Conservation (phyloP, 202 grass and related monocot species). For the Carex arenaria region DNA sequence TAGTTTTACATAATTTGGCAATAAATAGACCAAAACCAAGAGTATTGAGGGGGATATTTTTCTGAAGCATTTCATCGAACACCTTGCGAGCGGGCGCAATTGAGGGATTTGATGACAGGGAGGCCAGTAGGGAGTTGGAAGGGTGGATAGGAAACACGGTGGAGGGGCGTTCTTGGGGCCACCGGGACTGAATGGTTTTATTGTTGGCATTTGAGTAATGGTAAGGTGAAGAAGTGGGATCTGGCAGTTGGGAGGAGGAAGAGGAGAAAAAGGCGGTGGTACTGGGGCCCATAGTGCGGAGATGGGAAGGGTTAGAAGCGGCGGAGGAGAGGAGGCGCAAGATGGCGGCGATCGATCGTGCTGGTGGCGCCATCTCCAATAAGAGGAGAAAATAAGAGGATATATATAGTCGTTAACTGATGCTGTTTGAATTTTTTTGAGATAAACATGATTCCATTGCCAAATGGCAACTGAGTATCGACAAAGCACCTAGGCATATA, state of each 20-base stretch:
- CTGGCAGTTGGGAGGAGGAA: conserved; percentile 29
- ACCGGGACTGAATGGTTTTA: conserved; percentile 36
- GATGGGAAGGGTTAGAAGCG: background rate
- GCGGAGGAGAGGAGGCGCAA: background rate
- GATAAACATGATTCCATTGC: background rate
- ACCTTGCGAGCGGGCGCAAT: conserved; percentile 38
- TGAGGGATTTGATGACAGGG: conserved; percentile 34
- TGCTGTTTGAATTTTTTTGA: background rate
- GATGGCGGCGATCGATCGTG: conserved; percentile 10
- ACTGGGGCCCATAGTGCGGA: background rate
- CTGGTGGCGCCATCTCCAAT: background rate
- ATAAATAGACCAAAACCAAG: conserved; percentile 68
- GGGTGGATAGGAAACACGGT: conserved; percentile 21
- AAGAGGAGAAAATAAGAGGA: background rate
- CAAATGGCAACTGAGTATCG: too few relatives aligned
- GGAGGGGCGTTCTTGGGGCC: conserved; percentile 36
- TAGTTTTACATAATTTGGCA: conserved; percentile 23
- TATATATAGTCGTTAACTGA: background rate
- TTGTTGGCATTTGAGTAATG: conserved; percentile 21
- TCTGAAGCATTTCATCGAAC: conserved; percentile 53
- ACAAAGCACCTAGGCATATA: too few relatives aligned
- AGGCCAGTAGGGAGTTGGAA: conserved; percentile 59
- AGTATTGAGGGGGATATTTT: conserved; percentile 23
- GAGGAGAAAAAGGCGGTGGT: background rate
- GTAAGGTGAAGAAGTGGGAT: conserved; percentile 25